Evolutionary conservation across 768 basidiomycete species (phyloP).

Genomic region (Trametes coccinea): DNA sequence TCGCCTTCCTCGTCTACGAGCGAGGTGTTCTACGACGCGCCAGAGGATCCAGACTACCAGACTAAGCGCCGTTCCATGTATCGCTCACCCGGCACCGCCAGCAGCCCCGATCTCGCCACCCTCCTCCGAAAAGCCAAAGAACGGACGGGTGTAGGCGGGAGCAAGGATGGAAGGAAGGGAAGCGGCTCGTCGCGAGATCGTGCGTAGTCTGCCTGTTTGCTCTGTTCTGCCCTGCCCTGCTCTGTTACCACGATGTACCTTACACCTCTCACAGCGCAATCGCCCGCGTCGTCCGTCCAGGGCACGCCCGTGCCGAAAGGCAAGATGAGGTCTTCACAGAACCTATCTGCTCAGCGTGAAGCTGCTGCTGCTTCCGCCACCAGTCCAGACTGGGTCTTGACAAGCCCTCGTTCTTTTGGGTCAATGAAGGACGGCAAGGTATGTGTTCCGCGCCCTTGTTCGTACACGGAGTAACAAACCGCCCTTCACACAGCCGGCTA

Average conservation of each 20-base stretch:
- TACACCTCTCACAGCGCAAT: constrained; percentile 10
- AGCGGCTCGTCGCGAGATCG: constrained; percentile 18
- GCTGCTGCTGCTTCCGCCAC: constrained; percentile 2
- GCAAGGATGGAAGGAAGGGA: constrained; percentile 30
- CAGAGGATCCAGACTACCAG: constrained; percentile 64
- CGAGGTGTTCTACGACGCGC: constrained; percentile 61
- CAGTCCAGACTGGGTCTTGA: constrained; percentile 32
- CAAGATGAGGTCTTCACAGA: constrained; percentile 21
- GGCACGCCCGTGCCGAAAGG: constrained; percentile 26
- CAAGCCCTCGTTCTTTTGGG: constrained; percentile 33
- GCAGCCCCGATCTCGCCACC: constrained; percentile 89
- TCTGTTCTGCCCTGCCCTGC: neutral
- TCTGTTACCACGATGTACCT: neutral
- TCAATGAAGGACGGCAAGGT: constrained; percentile 46
- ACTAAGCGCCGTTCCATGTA: constrained; percentile 84
- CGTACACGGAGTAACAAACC: constrained; percentile 11
- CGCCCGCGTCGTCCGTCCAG: constrained; percentile 18
- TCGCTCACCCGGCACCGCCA: constrained; percentile 84
- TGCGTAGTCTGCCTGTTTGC: neutral
- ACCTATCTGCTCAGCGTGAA: constrained; percentile 15
- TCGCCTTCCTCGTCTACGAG: constrained; percentile 55
- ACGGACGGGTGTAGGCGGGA: constrained; percentile 41
- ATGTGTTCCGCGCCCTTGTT: constrained; percentile 14
- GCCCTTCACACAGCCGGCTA: constrained; percentile 41
- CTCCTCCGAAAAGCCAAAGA: constrained; percentile 83